These are phyloP conservation scores for Sporobolomyces roseus DNA, from an alignment of 768 basidiomycete species.

Conservation along the genomic window DNA sequence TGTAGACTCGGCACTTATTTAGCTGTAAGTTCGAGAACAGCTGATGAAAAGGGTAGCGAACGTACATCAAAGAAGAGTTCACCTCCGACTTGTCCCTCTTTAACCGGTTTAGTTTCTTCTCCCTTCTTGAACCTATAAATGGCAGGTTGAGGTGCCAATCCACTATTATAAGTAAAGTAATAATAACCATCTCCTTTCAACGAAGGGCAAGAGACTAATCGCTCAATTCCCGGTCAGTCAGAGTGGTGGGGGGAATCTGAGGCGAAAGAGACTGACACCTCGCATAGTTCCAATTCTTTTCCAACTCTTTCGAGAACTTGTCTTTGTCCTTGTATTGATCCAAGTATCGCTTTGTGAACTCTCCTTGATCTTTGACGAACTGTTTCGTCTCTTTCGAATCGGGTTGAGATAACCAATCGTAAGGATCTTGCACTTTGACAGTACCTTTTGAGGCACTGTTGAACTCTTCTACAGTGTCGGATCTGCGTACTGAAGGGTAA, in stretches of 20 bases:
- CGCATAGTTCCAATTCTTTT: slow-evolving; percentile 56
- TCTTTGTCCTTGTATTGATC: slow-evolving; percentile 62
- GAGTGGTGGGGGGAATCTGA: neutral
- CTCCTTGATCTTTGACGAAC: slow-evolving; percentile 46
- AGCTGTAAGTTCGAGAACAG: neutral
- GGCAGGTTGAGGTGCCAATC: slow-evolving; percentile 65
- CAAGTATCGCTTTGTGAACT: slow-evolving; percentile 52
- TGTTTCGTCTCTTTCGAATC: slow-evolving; percentile 58
- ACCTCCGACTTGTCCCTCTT: slow-evolving; percentile 53
- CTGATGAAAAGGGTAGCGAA: neutral
- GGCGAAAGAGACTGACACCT: slow-evolving; percentile 48
- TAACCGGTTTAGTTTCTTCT: slow-evolving; percentile 11
- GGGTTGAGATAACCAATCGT: slow-evolving; percentile 63
- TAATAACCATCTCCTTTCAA: slow-evolving; percentile 65
- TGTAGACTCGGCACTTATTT: too few relatives aligned
- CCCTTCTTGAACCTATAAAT: slow-evolving; percentile 56
- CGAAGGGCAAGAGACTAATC: slow-evolving; percentile 62
- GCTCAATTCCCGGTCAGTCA: neutral
- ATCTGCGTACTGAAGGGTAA: slow-evolving; percentile 64
- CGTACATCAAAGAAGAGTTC: slow-evolving; percentile 77
- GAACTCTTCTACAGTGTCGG: slow-evolving; percentile 59
- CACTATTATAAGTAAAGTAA: slow-evolving; percentile 65
- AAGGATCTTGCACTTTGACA: slow-evolving; percentile 63
- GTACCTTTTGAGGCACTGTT: slow-evolving; percentile 62
- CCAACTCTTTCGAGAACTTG: slow-evolving; percentile 61